phyloP scores from a whole-genome alignment of 1,139 yeast genomes.

The Suhomyces chickasaworum region DNA sequence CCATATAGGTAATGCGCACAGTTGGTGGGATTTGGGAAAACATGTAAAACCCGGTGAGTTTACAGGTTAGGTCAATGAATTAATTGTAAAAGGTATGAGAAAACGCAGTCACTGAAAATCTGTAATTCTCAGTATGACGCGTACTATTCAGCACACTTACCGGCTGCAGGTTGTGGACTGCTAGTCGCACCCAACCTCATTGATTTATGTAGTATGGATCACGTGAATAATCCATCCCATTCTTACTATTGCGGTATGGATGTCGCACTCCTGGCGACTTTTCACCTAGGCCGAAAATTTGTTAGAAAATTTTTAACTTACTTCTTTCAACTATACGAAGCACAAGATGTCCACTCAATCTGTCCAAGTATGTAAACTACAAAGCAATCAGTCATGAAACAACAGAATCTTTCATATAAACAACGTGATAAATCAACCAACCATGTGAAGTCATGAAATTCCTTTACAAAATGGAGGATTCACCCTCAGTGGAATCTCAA shows the following conservation, averaged over 20 bases:
- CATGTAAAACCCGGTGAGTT: constrained; percentile 8
- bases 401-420: neutral
- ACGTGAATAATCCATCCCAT: constrained; percentile 2
- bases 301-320: constrained; percentile 17
- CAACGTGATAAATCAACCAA: neutral
- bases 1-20: constrained; percentile 14
- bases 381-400: neutral
- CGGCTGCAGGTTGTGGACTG: neutral
- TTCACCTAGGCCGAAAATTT: constrained; percentile 15
- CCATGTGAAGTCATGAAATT: neutral
- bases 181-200: neutral
- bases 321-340: constrained; percentile 16
- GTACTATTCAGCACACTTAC: constrained; percentile 5
- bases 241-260: constrained; percentile 11
- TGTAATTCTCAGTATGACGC: constrained; percentile 5
- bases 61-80: no score
- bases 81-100: constrained; percentile 2
- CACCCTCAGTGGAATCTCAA: neutral
- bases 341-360: constrained; percentile 60
- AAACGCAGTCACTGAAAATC: constrained; percentile 14
- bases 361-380: constrained; percentile 60
- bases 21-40: constrained; percentile 4
- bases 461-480: neutral
- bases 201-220: neutral
- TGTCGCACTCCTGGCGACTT: constrained; percentile 13